phyloP scores from a whole-genome alignment of 1,284 basidiomycete species.

The Salmacisia buchloeana region DNA sequence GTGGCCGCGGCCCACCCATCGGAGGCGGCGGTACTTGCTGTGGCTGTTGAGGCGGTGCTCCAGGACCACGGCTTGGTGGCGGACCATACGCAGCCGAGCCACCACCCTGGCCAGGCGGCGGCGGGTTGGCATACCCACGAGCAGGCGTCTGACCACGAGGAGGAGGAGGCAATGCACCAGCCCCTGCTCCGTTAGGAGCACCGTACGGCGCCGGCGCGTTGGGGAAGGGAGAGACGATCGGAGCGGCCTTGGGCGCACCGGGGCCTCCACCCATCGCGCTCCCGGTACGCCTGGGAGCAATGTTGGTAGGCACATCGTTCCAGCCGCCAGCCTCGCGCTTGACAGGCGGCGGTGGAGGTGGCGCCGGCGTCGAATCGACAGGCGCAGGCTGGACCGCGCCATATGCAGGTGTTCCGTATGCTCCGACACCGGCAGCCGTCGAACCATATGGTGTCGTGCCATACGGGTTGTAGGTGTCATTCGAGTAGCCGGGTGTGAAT shows the following conservation, averaged over 20 bases:
- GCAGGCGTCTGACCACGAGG: constrained; percentile 32
- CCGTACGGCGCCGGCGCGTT: constrained; percentile 55
- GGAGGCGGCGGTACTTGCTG: constrained; percentile 21
- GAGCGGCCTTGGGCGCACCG: constrained; percentile 18
- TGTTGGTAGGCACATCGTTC: constrained; percentile 72
- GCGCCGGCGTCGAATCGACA: background rate
- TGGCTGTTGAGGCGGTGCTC: constrained; percentile 19
- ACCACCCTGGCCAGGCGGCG: constrained; percentile 9
- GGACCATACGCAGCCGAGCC: constrained; percentile 8
- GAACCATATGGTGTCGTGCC: constrained; percentile 33
- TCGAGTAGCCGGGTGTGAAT: constrained; percentile 3
- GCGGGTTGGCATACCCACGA: constrained; percentile 15
- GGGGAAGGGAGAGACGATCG: constrained; percentile 82
- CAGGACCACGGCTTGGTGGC: constrained; percentile 2
- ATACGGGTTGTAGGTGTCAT: constrained; percentile 10
- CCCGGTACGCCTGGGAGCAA: constrained; percentile 44
- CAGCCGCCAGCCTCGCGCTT: constrained; percentile 72
- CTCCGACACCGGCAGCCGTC: constrained; percentile 33
- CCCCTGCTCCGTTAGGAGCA: constrained; percentile 5
- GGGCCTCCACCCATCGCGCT: constrained; percentile 27
- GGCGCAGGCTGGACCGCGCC: constrained; percentile 9
- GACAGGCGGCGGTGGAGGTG: constrained; percentile 52
- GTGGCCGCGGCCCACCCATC: constrained; percentile 21
- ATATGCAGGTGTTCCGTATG: constrained; percentile 11
- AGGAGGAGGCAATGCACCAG: constrained; percentile 37